Base-by-base conservation (phyloP, 2,329 filamentous ascomycete genomes). In the Pseudogymnoascus sp. region DNA sequence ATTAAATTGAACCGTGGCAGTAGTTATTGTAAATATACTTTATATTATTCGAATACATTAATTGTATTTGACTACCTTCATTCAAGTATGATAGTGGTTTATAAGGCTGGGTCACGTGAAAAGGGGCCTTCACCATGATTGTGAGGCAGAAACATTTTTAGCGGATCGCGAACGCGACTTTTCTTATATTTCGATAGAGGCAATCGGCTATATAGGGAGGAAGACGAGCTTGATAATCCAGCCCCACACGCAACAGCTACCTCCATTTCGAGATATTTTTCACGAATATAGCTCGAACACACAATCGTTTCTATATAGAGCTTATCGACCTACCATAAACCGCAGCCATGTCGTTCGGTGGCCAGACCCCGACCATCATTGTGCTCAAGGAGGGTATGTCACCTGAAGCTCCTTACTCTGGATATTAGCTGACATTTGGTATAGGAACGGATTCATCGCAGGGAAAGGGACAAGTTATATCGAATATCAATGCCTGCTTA, bases 401-500 rank as follows among this genome's bases (percentile, higher is more conserved):
- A 50, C 35, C 31, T 70, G 65, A 70, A 69, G 71, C 65, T 69
- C 67, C 67, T 62, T 68, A 66, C 65, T 66, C 18, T 31, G 14
- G 33, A 53, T 35, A 42, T 38, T 40, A 21, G 33, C 31, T 63
- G 59, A 59, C 44, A 60, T 62, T 63, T 62, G 67, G 63, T 67
- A 67, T 72, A 97, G 94, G 94, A 72, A 99, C 94, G 80, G 94
- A 99, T 77, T 86, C 92, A 71, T 97, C 94, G 62, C 94, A 99
- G 78, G 94, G 94, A 73, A 94, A 95, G 77, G 92, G 92, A 63
- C 94, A 99, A 79, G 89, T 99, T 72, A 79, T 99, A 72, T 95
- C 93, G 72, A 99, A 99, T 78, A 97, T 99, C 80, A 97, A 96
- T 80, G 94, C 94, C 69, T 99, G 94, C 77, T 82, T 97, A 71